Base-by-base conservation (phyloP, 2,329 filamentous ascomycete genomes). In the Diaporthe ilicicola region DNA sequence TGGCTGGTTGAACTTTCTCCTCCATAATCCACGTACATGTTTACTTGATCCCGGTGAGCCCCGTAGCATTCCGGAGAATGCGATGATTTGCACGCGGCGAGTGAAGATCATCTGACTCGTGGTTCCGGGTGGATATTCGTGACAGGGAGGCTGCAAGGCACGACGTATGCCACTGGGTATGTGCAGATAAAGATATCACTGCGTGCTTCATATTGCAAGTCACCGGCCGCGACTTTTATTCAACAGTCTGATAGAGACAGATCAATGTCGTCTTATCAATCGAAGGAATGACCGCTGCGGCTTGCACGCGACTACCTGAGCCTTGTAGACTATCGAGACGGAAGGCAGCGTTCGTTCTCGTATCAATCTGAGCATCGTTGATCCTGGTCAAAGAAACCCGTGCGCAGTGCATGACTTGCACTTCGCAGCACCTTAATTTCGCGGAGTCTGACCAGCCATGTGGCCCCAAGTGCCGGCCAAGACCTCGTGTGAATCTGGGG, bases 341-440 rank as follows among this genome's bases (percentile, higher is more conserved):
- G 7, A 17, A 29, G 27, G 17, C 44, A 48, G n/a, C 17, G 22
- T 24, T 48, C 42, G 59, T 48, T 62, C 59, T 62, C 59, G 59
- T 62, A 62, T n/a, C n/a, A n/a, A n/a, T 62, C 44, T 37, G 29
- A 62, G 46, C 59, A 62, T 62, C 59, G 59, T 62, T 62, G 59
- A 62, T 62, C 59, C 59, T 8, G 42, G 59, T 62, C 42, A 24
- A n/a, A 34, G 19, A 34, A 48, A 34, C 42, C 39, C 48, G 59
- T 37, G 27, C 32, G 59, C 27, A 17, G 42, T 44, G 42, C 59
- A 62, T 62, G 59, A 62, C 59, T 62, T 62, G 59, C 42, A 48
- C 10, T 48, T 19, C 32, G 42, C 59, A 62, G 59, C 59, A 32
- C 27, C 27, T 62, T 34, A 48, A 62, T 62, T 34, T 62, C 59